phyloP scores from a whole-genome alignment of 2,329 filamentous ascomycete genomes.

The Penicillium frequentans region DNA sequence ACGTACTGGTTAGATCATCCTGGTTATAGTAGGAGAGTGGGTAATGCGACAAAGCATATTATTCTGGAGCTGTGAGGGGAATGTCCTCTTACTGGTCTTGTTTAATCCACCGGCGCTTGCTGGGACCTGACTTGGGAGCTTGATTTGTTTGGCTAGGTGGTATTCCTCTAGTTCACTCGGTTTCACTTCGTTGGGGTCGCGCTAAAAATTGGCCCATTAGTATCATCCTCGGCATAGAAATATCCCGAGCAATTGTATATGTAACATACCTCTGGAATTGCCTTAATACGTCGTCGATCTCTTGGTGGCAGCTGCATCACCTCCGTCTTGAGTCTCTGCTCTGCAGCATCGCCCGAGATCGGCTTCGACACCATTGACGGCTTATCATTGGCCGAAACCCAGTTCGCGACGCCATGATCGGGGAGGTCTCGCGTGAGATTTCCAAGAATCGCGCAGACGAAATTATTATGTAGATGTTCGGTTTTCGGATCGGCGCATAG shows the following conservation, averaged over 20 bases:
- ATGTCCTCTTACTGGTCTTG: conserved; percentile 66
- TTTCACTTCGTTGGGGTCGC: conserved; percentile 33
- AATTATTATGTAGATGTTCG: conserved; percentile 63
- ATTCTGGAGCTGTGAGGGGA: conserved; percentile 2
- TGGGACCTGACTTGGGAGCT: conserved; percentile 62
- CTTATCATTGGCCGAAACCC: conserved; percentile 62
- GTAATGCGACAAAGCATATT: conserved; percentile 5
- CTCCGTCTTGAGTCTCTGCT: conserved; percentile 64
- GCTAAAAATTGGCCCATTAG: conserved; percentile 26
- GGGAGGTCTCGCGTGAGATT: conserved; percentile 62
- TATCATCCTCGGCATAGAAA: not conserved
- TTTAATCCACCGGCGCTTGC: conserved; percentile 72
- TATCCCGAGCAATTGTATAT: not conserved
- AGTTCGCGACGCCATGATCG: conserved; percentile 62
- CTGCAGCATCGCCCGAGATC: conserved; percentile 59
- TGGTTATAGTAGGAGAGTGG: not conserved
- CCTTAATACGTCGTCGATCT: conserved; percentile 60
- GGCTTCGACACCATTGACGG: conserved; percentile 51
- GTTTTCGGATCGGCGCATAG: conserved; percentile 53
- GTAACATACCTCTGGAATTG: conserved; percentile 48
- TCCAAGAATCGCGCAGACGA: conserved; percentile 59
- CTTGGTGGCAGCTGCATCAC: conserved; percentile 62
- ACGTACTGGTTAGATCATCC: conserved; percentile 15
- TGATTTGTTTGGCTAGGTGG: conserved; percentile 48
- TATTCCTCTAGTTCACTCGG: conserved; percentile 44